Evolutionary conservation across 2,329 filamentous ascomycete species (phyloP).

Genomic region (Penicillium crustosum): DNA sequence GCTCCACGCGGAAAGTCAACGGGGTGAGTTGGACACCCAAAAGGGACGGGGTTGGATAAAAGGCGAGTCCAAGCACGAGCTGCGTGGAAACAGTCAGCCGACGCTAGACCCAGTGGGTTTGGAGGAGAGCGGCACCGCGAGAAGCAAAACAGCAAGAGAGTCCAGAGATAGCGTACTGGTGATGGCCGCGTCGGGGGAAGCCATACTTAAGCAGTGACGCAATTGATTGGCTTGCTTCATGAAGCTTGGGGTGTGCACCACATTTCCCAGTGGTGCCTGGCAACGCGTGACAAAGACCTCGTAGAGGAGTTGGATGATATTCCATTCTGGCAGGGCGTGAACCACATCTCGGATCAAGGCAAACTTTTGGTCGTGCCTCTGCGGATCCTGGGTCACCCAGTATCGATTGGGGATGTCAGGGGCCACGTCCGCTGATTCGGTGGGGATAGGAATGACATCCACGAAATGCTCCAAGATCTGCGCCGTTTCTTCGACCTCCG

Average conservation of each 20-base stretch:
- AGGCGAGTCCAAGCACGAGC: not conserved
- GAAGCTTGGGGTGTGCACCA: conserved; percentile 12
- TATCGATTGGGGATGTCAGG: not conserved
- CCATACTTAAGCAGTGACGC: not conserved
- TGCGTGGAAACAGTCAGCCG: not conserved
- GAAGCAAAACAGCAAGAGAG: not conserved
- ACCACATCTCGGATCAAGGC: not conserved
- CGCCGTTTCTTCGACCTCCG: not conserved
- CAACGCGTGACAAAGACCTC: conserved; percentile 13
- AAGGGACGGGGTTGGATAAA: not conserved
- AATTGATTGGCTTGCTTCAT: conserved; percentile 5
- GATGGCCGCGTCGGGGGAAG: not conserved
- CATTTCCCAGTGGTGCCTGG: conserved; percentile 14
- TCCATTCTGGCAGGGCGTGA: conserved; percentile 4
- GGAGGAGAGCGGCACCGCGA: not conserved
- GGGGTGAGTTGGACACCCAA: not conserved
- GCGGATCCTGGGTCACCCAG: not conserved
- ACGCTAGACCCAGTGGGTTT: not conserved
- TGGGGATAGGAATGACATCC: not conserved
- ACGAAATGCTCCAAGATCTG: not conserved
- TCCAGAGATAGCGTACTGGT: not conserved
- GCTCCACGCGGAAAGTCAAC: not conserved
- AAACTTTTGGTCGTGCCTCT: not conserved
- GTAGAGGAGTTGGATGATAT: conserved; percentile 5
- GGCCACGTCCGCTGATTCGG: not conserved